phyloP scores from a whole-genome alignment of 2,329 filamentous ascomycete species.

The Penicillium concentricum region DNA sequence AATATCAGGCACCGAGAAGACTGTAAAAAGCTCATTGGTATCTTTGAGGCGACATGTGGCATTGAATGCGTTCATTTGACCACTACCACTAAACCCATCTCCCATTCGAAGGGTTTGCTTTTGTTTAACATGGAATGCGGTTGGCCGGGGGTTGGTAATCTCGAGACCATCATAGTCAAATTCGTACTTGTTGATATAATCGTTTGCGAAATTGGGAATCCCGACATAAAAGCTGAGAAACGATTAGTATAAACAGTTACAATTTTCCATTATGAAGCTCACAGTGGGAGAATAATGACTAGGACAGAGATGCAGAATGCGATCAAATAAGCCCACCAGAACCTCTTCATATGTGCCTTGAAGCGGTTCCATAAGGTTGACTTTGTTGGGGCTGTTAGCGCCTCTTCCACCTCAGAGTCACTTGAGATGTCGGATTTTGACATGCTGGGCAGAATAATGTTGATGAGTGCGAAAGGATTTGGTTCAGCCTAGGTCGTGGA shows the following conservation, averaged over 20 bases:
- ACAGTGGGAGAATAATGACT: conserved; percentile 25
- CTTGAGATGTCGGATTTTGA: conserved; percentile 21
- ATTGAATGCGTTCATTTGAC: conserved; percentile 23
- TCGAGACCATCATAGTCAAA: conserved; percentile 22
- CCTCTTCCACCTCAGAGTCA: conserved; percentile 4
- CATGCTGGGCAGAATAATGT: conserved; percentile 8
- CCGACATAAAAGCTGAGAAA: conserved; percentile 24
- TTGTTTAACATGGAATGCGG: conserved; percentile 24
- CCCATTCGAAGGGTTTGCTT: conserved; percentile 17
- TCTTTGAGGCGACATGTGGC: conserved; percentile 17
- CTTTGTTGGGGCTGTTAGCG: conserved; percentile 4
- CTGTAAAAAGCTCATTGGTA: conserved; percentile 16
- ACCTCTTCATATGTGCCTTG: conserved; percentile 25
- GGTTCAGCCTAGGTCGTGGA: not conserved
- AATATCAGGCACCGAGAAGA: conserved; percentile 20
- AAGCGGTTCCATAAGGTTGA: conserved; percentile 22
- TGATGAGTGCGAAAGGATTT: not conserved
- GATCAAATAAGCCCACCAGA: conserved; percentile 29
- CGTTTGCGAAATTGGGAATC: conserved; percentile 24
- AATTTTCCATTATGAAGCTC: not conserved
- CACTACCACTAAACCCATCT: conserved; percentile 23
- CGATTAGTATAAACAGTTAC: not conserved
- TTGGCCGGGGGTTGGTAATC: conserved; percentile 26
- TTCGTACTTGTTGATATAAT: conserved; percentile 26
- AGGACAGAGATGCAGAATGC: conserved; percentile 20